phyloP scores from a whole-genome alignment of 495 filamentous ascomycete genomes.

The Xylaria cubensis region DNA sequence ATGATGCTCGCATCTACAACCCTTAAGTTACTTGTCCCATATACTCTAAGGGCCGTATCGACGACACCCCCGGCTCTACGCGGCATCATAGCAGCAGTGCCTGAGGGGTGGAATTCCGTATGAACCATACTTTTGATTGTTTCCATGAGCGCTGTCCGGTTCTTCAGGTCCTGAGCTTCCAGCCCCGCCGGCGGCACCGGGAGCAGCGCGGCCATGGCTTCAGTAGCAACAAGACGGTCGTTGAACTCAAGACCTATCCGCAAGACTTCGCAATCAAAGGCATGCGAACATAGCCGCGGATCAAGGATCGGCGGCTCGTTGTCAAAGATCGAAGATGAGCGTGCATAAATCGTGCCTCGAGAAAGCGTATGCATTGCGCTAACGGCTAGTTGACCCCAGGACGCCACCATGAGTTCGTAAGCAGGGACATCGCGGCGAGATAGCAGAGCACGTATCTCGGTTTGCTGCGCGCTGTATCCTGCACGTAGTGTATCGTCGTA shows the following conservation, averaged over 20 bases:
- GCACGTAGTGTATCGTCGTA: slow-evolving; percentile 46
- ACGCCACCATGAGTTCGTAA: slow-evolving; percentile 51
- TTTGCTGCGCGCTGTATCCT: slow-evolving; percentile 50
- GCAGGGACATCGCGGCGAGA: slow-evolving; percentile 43
- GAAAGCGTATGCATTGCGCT: slow-evolving; percentile 38
- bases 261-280: slow-evolving; percentile 50
- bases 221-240: slow-evolving; percentile 43
- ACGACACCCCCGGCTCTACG: slow-evolving; percentile 52
- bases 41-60: slow-evolving; percentile 58
- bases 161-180: slow-evolving; percentile 33
- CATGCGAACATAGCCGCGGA: slow-evolving; percentile 48
- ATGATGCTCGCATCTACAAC: slow-evolving; percentile 67
- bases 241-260: slow-evolving; percentile 46
- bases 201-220: slow-evolving; percentile 41
- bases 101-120: slow-evolving; percentile 42
- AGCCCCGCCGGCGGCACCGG: slow-evolving; percentile 41
- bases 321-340: slow-evolving; percentile 34
- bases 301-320: slow-evolving; percentile 38
- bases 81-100: slow-evolving; percentile 50
- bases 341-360: slow-evolving; percentile 35
- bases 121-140: slow-evolving; percentile 35
- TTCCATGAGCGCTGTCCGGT: slow-evolving; percentile 36
- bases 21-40: slow-evolving; percentile 53
- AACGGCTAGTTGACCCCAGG: slow-evolving; percentile 46
- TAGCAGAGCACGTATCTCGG: slow-evolving; percentile 42